These are phyloP conservation scores for Hortiboletus campestris DNA, from an alignment of 768 basidiomycete species.

Conservation along the genomic window DNA sequence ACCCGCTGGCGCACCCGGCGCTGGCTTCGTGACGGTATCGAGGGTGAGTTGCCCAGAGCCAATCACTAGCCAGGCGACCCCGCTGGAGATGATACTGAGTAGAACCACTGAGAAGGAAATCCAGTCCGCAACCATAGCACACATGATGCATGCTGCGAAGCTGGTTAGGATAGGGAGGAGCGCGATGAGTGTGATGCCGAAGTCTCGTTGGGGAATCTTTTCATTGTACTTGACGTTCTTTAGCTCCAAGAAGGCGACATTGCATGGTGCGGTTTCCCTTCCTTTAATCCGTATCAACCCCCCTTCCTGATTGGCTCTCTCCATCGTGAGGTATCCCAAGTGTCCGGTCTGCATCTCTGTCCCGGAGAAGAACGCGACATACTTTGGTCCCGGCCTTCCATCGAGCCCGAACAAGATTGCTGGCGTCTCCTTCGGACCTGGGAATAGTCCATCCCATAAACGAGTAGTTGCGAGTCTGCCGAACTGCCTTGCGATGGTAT, in stretches of 20 bases:
- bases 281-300: not conserved
- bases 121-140: constrained; percentile 31
- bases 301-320: constrained; percentile 8
- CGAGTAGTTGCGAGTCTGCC: constrained; percentile 28
- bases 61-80: constrained; percentile 28
- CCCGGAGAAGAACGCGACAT: constrained; percentile 27
- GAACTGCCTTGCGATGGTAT: constrained; percentile 32
- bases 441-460: constrained; percentile 34
- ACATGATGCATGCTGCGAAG: constrained; percentile 21
- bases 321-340: constrained; percentile 27
- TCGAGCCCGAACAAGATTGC: constrained; percentile 30
- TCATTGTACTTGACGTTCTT: constrained; percentile 20
- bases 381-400: constrained; percentile 28
- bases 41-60: constrained; percentile 29
- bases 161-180: constrained; percentile 26
- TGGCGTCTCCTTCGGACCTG: constrained; percentile 28
- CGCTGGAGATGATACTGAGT: constrained; percentile 34
- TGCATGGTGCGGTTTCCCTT: constrained; percentile 18
- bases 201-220: constrained; percentile 1
- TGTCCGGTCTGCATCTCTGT: constrained; percentile 31
- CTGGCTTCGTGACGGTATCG: constrained; percentile 15
- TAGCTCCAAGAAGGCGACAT: constrained; percentile 24
- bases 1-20: constrained; percentile 27
- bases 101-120: constrained; percentile 31
- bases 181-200: constrained; percentile 15